phyloP scores from a whole-genome alignment of 306 rosid species.

The Prunus dulcis region DNA sequence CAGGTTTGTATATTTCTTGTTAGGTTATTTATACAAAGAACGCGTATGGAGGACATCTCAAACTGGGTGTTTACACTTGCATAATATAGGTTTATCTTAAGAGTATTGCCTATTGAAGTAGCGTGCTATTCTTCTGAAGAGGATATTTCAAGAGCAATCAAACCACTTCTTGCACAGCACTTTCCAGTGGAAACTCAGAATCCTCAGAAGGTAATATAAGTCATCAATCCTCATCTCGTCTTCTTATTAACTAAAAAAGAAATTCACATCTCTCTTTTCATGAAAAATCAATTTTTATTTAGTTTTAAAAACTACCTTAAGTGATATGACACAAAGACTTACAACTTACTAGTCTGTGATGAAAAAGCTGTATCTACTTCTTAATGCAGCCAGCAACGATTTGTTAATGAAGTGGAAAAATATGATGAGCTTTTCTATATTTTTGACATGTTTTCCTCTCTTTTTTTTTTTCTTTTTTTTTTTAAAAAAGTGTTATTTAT shows the following conservation, averaged over 20 bases:
- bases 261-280: conserved; percentile 3
- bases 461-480: neutral
- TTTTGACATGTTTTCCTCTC: neutral
- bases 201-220: conserved; percentile 61
- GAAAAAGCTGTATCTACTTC: neutral
- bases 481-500: neutral
- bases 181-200: conserved; percentile 65
- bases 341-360: neutral
- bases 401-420: neutral
- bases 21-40: conserved; percentile 6
- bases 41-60: conserved; percentile 15
- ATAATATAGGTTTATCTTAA: conserved; percentile 70
- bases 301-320: neutral
- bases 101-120: conserved; percentile 85
- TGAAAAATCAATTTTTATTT: conserved; percentile 5
- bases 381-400: neutral
- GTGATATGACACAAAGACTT: neutral
- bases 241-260: neutral
- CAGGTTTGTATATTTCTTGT: conserved; percentile 46
- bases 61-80: conserved; percentile 13
- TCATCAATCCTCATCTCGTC: neutral
- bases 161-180: conserved; percentile 66
- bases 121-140: conserved; percentile 96
- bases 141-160: conserved; percentile 76
- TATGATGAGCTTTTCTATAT: neutral